Base-by-base conservation (phyloP, 768 basidiomycete species). In the Chalciporus piperatus region DNA sequence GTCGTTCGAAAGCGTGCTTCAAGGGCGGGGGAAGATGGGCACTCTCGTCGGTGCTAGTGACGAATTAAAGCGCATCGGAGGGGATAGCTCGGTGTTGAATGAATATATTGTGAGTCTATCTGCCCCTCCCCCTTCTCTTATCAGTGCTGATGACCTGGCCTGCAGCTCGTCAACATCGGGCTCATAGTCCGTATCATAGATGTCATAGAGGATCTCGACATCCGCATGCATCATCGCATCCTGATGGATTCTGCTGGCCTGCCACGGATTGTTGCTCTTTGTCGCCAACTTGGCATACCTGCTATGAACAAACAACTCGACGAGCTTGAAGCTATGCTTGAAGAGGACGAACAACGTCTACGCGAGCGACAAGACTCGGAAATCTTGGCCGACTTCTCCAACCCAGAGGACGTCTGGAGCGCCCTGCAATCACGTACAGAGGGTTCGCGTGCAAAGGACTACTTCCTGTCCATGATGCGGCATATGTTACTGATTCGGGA, bases 31-130 rank as follows among this genome's bases (percentile, higher is more conserved):
- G 1, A 88, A 85, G 67, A 94, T 98, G 92, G 96, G 96, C 1
- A 97, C 90, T 65, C 69, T 90, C 37, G 96, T 99, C 8, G 97
- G 97, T 0, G 92, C 93, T 20, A 96, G 94, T 59, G 91, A 95
- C 13, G 94, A 98, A 59, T 81, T 95, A 49, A 80, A 79, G 68
- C 83, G 81, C 51, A 73, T 77, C 53, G 81, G 80, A 41, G 83
- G 85, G 37, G 66, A 82, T 17, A 86, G 89, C 52, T 81, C 76
- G 38, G 80, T 81, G 40, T 67, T 95, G 54, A 87, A 86, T 54
- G 93, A 96, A 46, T 96, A 95, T 59, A 88, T 90, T 65, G 93
- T 95, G 60, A 59, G 87, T 74, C 48, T 47, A 32, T 41, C 23
- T 48, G 22, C 4, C 4, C 22, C 22, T 50, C 16, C 5, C 41